Base-by-base conservation (phyloP, 2,329 filamentous ascomycete species). In the Aspergillus neotritici region DNA sequence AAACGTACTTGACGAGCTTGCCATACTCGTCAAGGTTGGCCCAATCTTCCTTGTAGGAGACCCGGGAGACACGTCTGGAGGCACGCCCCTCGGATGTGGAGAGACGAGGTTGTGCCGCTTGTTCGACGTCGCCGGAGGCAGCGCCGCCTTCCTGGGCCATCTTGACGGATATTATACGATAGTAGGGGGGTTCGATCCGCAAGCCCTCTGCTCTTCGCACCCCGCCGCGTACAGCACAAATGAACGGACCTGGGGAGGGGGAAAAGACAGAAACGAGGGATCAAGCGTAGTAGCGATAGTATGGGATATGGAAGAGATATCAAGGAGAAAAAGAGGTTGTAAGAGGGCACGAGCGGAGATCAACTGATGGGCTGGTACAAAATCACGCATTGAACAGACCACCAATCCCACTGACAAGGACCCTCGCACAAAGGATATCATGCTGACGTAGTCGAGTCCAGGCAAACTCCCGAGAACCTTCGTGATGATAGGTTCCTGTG, bases 1-100 rank as follows among this genome's bases (percentile, higher is more conserved):
- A 81, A 56, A 83, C 83, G 67, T 80, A 84, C 64, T 80, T 78
- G 54, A 83, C 78, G 31, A 84, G 73, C 44, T 79, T 79, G 51
- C 78, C 77, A 64, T 84, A 84, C 64, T 84, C 81, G 64, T 83
- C 80, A 63, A 67, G 51, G 25, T 54, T 61, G 3, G 53, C 50
- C 33, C 50, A 62, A 41, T 64, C 62, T 34, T 63, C 57, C 15
- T 58, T 62, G 31, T 62, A 48, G 21, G 64, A 66, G 3, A 58
- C 57, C 11, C 63, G 61, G 14, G 64, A 67, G 40, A 66, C 57
- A 32, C 63, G 64, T 41, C 59, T 53, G 4, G 53, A 53, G 15
- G 44, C 43, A 12, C 38, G 50, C 34, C 49, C 47, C 9, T 54
- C 46, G 7, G 48, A 47, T 17, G 40, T 42, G 11, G 64, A 66